phyloP scores from a whole-genome alignment of 441 rosid genomes.

The Adansonia grandidieri region DNA sequence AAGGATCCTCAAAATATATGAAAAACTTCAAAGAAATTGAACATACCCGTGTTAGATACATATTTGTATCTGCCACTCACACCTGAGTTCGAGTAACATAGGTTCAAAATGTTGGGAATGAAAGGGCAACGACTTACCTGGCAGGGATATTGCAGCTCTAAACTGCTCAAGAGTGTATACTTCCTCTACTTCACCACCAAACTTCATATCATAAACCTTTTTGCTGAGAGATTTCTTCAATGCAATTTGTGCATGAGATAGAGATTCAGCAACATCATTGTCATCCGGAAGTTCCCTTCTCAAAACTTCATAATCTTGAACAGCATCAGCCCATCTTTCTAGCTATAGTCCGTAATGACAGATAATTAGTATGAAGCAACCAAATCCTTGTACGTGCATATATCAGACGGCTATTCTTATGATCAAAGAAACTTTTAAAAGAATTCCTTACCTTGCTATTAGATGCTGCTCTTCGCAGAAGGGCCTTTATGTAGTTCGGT shows the following conservation, averaged over 20 bases:
- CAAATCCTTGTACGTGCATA: not conserved
- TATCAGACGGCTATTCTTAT: not conserved
- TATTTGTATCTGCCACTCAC: no score
- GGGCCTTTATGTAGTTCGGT: slow-evolving; percentile 78
- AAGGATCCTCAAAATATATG: no score
- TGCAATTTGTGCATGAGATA: slow-evolving; percentile 83
- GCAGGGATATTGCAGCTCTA: slow-evolving; percentile 70
- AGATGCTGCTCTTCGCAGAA: slow-evolving; percentile 87
- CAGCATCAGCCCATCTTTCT: slow-evolving; percentile 83
- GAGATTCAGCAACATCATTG: slow-evolving; percentile 82
- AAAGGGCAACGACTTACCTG: slow-evolving; percentile 44
- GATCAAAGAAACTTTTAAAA: slow-evolving; percentile 1
- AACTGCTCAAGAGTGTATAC: slow-evolving; percentile 68
- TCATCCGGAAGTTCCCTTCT: slow-evolving; percentile 78
- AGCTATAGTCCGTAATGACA: slow-evolving; percentile 43
- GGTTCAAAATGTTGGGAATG: not conserved
- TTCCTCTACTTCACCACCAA: slow-evolving; percentile 89
- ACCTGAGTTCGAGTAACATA: no score
- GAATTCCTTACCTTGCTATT: slow-evolving; percentile 61
- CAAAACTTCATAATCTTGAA: slow-evolving; percentile 81
- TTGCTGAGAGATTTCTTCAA: slow-evolving; percentile 89
- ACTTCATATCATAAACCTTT: slow-evolving; percentile 81
- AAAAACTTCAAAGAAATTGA: no score
- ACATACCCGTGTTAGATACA: no score
- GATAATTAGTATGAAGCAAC: not conserved